Conservation (phyloP, 1,284 basidiomycete species). For the Fomitopsis schrenkii region DNA sequence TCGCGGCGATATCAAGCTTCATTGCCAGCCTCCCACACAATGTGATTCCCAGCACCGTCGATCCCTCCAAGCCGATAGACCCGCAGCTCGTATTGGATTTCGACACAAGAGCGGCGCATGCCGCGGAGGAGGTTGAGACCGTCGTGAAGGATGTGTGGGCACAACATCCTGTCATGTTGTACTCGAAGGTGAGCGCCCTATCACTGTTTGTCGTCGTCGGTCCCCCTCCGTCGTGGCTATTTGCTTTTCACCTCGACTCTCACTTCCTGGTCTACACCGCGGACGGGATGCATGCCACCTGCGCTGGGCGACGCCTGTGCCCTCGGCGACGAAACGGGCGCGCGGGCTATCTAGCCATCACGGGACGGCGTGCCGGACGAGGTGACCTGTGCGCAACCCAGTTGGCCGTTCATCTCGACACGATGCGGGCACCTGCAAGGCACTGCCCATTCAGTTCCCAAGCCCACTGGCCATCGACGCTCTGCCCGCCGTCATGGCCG, state of each 20-base stretch:
- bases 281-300: neutral
- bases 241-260: too few relatives aligned
- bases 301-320: neutral
- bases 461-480: neutral
- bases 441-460: neutral
- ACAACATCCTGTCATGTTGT: conserved; percentile 74
- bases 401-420: neutral
- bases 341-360: neutral
- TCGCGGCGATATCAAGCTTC: conserved; percentile 76
- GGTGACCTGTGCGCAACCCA: neutral
- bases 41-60: conserved; percentile 63
- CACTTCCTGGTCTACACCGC: too few relatives aligned
- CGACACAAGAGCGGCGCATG: conserved; percentile 55
- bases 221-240: too few relatives aligned
- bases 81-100: conserved; percentile 82
- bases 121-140: conserved; percentile 33
- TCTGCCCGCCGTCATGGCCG: neutral
- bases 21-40: conserved; percentile 78
- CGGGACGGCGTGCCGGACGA: neutral
- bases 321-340: neutral
- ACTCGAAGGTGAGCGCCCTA: conserved; percentile 58
- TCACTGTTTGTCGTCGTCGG: neutral
- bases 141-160: conserved; percentile 49
- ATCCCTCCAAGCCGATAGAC: conserved; percentile 66
- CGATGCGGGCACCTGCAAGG: neutral